Conservation (phyloP, 441 rosid species). For the Viola pubescens region DNA sequence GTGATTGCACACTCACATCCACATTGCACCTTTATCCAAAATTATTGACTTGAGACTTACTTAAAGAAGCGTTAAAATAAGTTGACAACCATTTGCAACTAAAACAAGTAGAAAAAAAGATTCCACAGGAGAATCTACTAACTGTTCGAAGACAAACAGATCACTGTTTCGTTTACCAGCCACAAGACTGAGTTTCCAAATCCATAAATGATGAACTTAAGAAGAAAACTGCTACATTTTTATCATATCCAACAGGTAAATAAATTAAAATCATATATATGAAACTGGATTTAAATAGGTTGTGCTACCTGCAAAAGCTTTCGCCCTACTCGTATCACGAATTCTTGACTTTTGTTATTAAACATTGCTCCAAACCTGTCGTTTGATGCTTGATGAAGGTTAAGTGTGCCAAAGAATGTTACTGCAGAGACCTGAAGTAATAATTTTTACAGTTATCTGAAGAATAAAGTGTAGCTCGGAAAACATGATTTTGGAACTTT, state of each 20-base stretch:
- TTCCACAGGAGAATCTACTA: no score
- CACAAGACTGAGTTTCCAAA: no score
- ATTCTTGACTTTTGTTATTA: slow-evolving; percentile 36
- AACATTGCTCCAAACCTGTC: slow-evolving; percentile 18
- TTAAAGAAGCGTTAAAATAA: no score
- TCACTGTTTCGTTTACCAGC: no score
- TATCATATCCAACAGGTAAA: not conserved
- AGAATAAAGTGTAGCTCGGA: slow-evolving; percentile 2
- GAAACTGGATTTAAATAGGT: slow-evolving; percentile 17
- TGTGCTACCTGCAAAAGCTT: slow-evolving; percentile 58
- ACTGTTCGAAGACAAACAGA: no score
- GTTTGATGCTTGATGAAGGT: slow-evolving; percentile 27
- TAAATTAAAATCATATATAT: not conserved
- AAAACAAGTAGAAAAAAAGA: no score
- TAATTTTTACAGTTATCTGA: not conserved
- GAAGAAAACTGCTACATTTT: not conserved
- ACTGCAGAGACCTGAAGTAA: slow-evolving; percentile 44
- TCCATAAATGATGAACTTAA: not conserved
- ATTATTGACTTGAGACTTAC: no score
- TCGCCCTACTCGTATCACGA: slow-evolving; percentile 41
- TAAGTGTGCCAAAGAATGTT: slow-evolving; percentile 44
- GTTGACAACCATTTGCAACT: no score
- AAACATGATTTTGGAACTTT: not conserved
- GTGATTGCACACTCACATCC: no score
- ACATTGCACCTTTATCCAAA: no score